Evolutionary conservation across 2,329 filamentous ascomycete genomes (phyloP).

Genomic region (Claviceps arundinis): DNA sequence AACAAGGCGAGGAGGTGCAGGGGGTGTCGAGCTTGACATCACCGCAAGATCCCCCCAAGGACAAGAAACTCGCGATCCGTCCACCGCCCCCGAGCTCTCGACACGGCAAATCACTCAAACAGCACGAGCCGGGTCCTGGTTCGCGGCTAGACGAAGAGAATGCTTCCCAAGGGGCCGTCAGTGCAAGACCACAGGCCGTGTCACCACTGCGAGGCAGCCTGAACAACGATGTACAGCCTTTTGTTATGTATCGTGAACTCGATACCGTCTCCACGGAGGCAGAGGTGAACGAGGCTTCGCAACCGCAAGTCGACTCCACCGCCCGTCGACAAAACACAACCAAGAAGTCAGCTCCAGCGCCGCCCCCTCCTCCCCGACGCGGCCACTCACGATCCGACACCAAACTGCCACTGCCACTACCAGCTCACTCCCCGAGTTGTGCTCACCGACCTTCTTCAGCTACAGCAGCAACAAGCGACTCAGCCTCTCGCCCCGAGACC

Average conservation of each 20-base stretch:
- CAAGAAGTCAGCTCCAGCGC: constrained; percentile 34
- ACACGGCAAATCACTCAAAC: constrained; percentile 61
- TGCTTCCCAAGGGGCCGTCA: not conserved
- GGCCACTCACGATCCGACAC: constrained; percentile 34
- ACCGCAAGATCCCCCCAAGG: constrained; percentile 10
- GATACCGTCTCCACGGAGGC: constrained; percentile 17
- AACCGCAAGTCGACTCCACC: not conserved
- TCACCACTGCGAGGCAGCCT: constrained; percentile 28
- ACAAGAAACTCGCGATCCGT: constrained; percentile 56
- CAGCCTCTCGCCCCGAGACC: constrained; percentile 31
- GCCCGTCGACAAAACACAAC: constrained; percentile 10
- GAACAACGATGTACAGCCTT: constrained; percentile 32
- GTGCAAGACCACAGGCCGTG: constrained; percentile 28
- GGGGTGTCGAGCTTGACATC: not conserved
- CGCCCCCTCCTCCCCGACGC: constrained; percentile 37
- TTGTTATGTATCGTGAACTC: constrained; percentile 40
- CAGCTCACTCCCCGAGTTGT: too few species aligned
- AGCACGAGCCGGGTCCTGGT: not conserved
- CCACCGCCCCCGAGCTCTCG: constrained; percentile 50
- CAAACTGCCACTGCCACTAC: constrained; percentile 12
- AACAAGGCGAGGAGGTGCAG: not conserved
- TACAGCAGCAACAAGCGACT: constrained; percentile 26
- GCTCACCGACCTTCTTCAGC: too few species aligned
- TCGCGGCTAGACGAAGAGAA: not conserved
- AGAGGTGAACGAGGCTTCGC: not conserved